These are phyloP conservation scores for Paraphoma sp. DNA, from an alignment of 2,329 filamentous ascomycete species.

Conservation along the genomic window DNA sequence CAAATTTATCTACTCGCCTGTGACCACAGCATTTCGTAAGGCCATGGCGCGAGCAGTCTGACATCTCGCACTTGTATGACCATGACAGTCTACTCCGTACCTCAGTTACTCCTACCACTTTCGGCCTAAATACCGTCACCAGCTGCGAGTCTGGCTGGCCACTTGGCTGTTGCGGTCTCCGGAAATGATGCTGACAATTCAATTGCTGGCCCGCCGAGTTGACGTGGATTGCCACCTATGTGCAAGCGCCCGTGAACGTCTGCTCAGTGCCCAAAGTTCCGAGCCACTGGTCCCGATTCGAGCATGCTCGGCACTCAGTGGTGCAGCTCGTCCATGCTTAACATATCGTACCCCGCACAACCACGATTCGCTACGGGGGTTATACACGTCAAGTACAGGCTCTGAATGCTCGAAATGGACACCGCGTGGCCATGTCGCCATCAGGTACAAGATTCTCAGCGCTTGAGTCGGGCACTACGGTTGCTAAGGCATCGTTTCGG, in stretches of 20 bases:
- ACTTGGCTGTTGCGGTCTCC: too few species aligned
- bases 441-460: not conserved
- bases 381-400: not conserved
- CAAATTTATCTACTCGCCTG: not conserved
- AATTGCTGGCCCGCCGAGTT: not conserved
- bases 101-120: too few species aligned
- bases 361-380: not conserved
- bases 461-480: not conserved
- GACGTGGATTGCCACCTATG: constrained; percentile 3
- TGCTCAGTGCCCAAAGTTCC: constrained; percentile 21
- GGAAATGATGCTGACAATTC: not conserved
- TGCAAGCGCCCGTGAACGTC: constrained; percentile 7
- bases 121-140: too few species aligned
- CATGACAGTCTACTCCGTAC: too few species aligned
- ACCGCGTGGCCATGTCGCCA: not conserved
- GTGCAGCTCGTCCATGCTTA: not conserved
- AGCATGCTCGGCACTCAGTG: not conserved
- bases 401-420: not conserved
- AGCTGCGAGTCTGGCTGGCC: too few species aligned
- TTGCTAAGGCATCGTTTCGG: not conserved
- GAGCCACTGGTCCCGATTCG: constrained; percentile 9
- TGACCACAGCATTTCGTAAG: not conserved
- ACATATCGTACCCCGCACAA: constrained; percentile 8
- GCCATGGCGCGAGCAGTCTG: too few species aligned
- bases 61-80: too few species aligned